phyloP scores from a whole-genome alignment of 2,329 filamentous ascomycete genomes.

The Didymella sp. region DNA sequence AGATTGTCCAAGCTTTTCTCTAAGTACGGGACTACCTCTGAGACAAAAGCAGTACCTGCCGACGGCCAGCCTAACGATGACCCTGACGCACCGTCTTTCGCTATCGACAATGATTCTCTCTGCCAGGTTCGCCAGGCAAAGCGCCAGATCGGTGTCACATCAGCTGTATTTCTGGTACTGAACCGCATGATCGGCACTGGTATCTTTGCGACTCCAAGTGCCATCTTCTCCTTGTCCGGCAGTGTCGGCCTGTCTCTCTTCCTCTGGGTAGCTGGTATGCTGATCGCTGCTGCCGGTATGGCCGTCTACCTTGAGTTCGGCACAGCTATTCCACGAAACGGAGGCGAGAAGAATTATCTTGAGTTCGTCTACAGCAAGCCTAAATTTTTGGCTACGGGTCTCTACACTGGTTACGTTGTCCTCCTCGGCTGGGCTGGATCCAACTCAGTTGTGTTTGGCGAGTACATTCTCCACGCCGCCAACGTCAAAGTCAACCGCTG shows the following conservation, averaged over 20 bases:
- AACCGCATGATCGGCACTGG: slow-evolving; percentile 72
- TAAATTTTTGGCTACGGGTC: slow-evolving; percentile 65
- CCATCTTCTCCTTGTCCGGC: slow-evolving; percentile 64
- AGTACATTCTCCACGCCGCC: slow-evolving; percentile 72
- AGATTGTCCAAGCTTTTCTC: slow-evolving; percentile 27
- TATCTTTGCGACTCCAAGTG: slow-evolving; percentile 69
- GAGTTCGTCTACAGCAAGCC: slow-evolving; percentile 69
- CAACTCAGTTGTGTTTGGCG: slow-evolving; percentile 73
- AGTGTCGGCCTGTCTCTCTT: slow-evolving; percentile 68
- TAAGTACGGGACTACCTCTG: slow-evolving; percentile 19
- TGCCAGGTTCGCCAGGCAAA: slow-evolving; percentile 37
- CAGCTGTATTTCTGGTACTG: slow-evolving; percentile 56
- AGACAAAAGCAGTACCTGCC: slow-evolving; percentile 10
- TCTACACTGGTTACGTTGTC: slow-evolving; percentile 67
- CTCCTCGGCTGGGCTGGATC: slow-evolving; percentile 69
- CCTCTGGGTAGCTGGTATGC: slow-evolving; percentile 68
- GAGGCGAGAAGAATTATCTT: slow-evolving; percentile 71
- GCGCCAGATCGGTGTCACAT: slow-evolving; percentile 39
- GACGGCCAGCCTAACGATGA: slow-evolving; percentile 16
- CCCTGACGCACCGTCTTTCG: slow-evolving; percentile 17
- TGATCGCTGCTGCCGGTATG: slow-evolving; percentile 68
- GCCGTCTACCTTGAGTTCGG: slow-evolving; percentile 72
- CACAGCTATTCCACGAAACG: slow-evolving; percentile 68
- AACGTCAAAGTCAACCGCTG: slow-evolving; percentile 67
- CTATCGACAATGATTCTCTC: slow-evolving; percentile 34